Conservation (phyloP, 2,329 filamentous ascomycete genomes). For the Sordariomycetes sp. region DNA sequence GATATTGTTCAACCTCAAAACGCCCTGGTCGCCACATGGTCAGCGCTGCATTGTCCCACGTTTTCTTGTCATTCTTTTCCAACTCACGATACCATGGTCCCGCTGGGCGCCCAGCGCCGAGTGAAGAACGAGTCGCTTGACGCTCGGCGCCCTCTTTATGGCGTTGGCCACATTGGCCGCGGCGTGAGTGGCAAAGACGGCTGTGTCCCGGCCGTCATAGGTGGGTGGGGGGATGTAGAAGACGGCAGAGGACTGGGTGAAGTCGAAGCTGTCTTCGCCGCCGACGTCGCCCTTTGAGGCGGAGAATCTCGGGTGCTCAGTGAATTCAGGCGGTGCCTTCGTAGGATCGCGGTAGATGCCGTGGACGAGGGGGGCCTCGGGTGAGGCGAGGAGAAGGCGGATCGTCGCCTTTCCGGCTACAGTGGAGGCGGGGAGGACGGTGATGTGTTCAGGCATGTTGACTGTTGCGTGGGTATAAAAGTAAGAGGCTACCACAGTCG, state of each 20-base stretch:
- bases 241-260: constrained; percentile 17
- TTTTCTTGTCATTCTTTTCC: background rate
- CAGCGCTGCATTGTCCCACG: background rate
- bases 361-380: constrained; percentile 11
- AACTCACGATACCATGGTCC: constrained; percentile 16
- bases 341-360: constrained; percentile 18
- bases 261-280: constrained; percentile 14
- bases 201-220: constrained; percentile 13
- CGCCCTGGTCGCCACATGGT: constrained; percentile 11
- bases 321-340: constrained; percentile 18
- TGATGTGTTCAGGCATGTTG: constrained; percentile 18
- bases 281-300: constrained; percentile 19
- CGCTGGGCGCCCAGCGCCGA: constrained; percentile 19
- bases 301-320: constrained; percentile 14
- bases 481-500: background rate
- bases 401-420: constrained; percentile 19
- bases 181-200: constrained; percentile 13
- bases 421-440: constrained; percentile 21
- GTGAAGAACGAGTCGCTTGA: constrained; percentile 14
- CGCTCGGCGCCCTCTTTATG: constrained; percentile 7
- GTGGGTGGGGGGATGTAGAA: constrained; percentile 21
- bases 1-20: constrained; percentile 16
- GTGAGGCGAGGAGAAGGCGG: constrained; percentile 13
- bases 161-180: constrained; percentile 14
- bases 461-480: background rate